Base-by-base conservation (phyloP, 2,329 filamentous ascomycete species). In the Cladophialophora carrionii region DNA sequence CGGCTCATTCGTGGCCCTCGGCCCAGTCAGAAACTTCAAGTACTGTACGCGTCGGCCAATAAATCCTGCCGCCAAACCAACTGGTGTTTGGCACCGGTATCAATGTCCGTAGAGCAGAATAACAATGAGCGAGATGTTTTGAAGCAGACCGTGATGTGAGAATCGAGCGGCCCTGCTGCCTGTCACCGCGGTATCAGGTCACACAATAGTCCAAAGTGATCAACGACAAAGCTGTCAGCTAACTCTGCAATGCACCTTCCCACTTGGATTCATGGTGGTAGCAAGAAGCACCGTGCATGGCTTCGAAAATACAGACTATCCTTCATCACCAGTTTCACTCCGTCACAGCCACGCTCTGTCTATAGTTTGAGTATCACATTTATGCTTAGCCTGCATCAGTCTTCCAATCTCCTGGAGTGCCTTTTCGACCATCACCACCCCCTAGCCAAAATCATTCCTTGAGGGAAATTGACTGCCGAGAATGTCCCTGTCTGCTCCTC, bases 301-400 rank as follows among this genome's bases (percentile, higher is more conserved):
- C 24, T 51, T 51, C 7, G 48, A 20, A 20, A 43, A 8, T 43
- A 6, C 14, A 8, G 14, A 7, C 37, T 43, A 14, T 51, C 48
- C 48, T 29, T 51, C 48, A 51, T 4, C 48, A 26, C 5, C 48
- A 20, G 9, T 17, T 29, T 26, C 10, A 22, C 48, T 10, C 4
- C 22, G 10, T 24, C 22, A 51, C 24, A 51, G 9, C 37, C 37
- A 43, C 37, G n/a, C 8, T 43, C 17, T 43, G 14, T 43, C 37
- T 20, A 43, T 17, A 43, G 14, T 2, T 43, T 43, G 14, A n/a
- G 17, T 43, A 20, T 20, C 6, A 6, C 24, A 51, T 51, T 10
- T 51, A 29, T 51, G 48, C 48, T 51, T 51, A 51, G 24, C 22
- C 20, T 29, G 12, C 48, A 12, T 51, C 48, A 51, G 48, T 29